Base-by-base conservation (phyloP, 305 asterid species). In the Lippia alba region DNA sequence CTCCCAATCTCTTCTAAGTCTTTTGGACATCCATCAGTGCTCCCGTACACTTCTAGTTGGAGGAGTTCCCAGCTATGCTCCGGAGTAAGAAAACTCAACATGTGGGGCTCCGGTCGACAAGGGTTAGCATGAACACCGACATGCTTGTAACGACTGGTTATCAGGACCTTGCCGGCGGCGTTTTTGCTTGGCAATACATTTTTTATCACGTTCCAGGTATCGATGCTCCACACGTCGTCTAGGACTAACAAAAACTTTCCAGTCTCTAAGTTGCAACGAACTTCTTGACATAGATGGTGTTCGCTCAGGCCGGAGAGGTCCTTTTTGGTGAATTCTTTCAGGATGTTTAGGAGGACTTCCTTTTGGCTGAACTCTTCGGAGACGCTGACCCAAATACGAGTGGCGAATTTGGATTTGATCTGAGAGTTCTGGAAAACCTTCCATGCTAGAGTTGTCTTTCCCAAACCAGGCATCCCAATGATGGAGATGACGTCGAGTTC, bases 391-490 rank as follows among this genome's bases (percentile, higher is more conserved):
- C 86, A 81, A 0, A 72, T 70, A 12, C 79, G 76, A 65, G 55
- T 50, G 10, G 76, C 74, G 73, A 81, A 81, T 10, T 64, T 72
- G 32, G 10, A 61, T 7, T 54, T 7, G 19, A 76, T 76, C 14
- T 41, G 1, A 0, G 73, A 44, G 30, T 56, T 66, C 12, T 65
- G 66, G 44, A 14, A 78, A 6, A 79, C 62, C 75, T 72, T 81
- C 74, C 74, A 55, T 17, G 86, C 86, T 19, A 81, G 12, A 8
- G 86, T 81, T 12, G 86, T 81, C 73, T 81, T 81, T 10, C 86
- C 86, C 33, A 78, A 48, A 9, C 86, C 86, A 7, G 79, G 75
- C 81, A 81, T 75, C 15, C 86, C 86, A 3, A 66, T 56, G 56
- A 81, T 64, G 16, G 83, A 71, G 60, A 78, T 60, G 30, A 81